Conservation (phyloP, 176 grass and related monocot species). For the Oryza officinalis region DNA sequence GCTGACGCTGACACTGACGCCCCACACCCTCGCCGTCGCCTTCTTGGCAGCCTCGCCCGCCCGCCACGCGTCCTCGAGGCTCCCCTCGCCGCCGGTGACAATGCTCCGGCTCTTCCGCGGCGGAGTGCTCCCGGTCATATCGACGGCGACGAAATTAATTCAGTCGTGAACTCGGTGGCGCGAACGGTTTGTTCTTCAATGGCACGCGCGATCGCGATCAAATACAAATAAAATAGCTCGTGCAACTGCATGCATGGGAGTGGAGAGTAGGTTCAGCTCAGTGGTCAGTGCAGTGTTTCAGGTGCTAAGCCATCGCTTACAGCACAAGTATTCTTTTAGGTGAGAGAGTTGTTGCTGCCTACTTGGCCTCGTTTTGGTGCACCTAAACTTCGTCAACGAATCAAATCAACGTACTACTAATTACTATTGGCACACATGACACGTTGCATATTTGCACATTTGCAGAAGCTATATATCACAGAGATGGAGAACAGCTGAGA, state of each 20-base stretch:
- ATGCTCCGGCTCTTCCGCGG: not conserved
- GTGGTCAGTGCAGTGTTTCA: slow-evolving; percentile 15
- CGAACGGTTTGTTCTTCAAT: not conserved
- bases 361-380: slow-evolving; percentile 39
- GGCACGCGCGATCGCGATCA: slow-evolving; percentile 22
- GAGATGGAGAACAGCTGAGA: not conserved
- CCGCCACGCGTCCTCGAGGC: slow-evolving; percentile 16
- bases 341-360: slow-evolving; percentile 56
- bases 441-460: not conserved
- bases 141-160: not conserved
- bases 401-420: not conserved
- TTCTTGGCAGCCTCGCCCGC: not conserved
- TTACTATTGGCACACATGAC: not conserved
- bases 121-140: not conserved
- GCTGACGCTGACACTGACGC: slow-evolving; percentile 19
- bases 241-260: not conserved
- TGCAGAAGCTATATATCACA: too few species aligned
- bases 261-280: not conserved
- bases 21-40: slow-evolving; percentile 15
- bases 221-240: slow-evolving; percentile 50
- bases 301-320: slow-evolving; percentile 42
- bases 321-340: slow-evolving; percentile 60
- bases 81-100: not conserved
- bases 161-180: not conserved
- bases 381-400: slow-evolving; percentile 46